phyloP scores from a whole-genome alignment of 768 basidiomycete species.

The Chlorophyllum brunneum region DNA sequence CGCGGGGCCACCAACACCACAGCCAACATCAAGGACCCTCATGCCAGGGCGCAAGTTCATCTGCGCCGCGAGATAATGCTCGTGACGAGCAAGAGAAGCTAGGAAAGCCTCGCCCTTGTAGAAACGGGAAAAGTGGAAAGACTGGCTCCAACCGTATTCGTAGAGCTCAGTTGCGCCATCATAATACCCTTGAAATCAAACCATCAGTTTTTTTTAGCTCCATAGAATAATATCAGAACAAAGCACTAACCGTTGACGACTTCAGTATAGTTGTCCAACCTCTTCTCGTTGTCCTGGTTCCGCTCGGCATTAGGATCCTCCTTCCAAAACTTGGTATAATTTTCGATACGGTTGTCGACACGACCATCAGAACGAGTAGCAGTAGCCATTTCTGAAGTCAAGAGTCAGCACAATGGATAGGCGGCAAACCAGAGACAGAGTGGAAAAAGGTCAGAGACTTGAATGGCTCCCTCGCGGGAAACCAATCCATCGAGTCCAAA shows the following conservation, averaged over 20 bases:
- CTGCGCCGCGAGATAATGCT: constrained; percentile 91
- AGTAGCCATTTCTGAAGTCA: constrained; percentile 14
- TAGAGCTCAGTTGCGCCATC: constrained; percentile 95
- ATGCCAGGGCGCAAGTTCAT: constrained; percentile 86
- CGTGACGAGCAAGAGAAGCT: constrained; percentile 84
- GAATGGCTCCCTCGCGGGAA: constrained; percentile 36
- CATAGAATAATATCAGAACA: too few species aligned
- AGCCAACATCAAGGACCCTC: constrained; percentile 97
- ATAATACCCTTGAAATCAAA: constrained; percentile 98
- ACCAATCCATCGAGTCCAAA: constrained; percentile 23
- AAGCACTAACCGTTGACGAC: constrained; percentile 82
- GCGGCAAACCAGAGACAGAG: not conserved
- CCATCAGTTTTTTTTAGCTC: too few species aligned
- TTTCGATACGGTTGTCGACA: constrained; percentile 63
- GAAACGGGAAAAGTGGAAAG: constrained; percentile 97
- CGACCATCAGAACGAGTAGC: constrained; percentile 47
- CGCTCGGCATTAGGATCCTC: constrained; percentile 72
- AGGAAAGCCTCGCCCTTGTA: constrained; percentile 83
- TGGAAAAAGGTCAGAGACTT: constrained; percentile 30
- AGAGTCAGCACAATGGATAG: not conserved
- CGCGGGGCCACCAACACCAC: constrained; percentile 97
- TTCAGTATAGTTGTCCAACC: constrained; percentile 82
- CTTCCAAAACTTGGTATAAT: constrained; percentile 92
- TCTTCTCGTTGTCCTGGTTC: constrained; percentile 60
- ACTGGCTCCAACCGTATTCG: constrained; percentile 89